phyloP scores from a whole-genome alignment of 768 basidiomycete genomes.

The Lyophyllum semitale region DNA sequence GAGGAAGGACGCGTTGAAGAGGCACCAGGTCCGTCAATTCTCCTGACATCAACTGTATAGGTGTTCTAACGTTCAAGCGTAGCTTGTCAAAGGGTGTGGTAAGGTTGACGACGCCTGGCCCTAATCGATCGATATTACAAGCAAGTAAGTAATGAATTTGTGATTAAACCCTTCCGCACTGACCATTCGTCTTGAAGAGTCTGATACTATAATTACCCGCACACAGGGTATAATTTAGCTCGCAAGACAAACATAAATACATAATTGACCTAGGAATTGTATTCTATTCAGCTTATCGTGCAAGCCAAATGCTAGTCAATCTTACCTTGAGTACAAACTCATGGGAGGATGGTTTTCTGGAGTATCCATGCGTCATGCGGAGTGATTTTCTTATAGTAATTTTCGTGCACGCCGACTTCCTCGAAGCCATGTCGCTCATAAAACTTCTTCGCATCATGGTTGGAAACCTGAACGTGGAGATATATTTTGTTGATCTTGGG shows the following conservation, averaged over 20 bases:
- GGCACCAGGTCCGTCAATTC: constrained; percentile 66
- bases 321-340: constrained; percentile 7
- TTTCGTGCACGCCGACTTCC: constrained; percentile 62
- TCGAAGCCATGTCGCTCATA: constrained; percentile 84
- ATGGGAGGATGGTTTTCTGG: constrained; percentile 54
- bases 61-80: constrained; percentile 19
- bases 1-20: constrained; percentile 82
- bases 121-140: constrained; percentile 15
- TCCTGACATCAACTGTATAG: neutral
- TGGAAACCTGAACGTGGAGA: constrained; percentile 87
- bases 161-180: neutral
- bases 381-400: constrained; percentile 88
- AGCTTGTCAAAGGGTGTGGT: constrained; percentile 82
- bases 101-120: constrained; percentile 59
- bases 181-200: constrained; percentile 6
- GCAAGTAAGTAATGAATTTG: constrained; percentile 3
- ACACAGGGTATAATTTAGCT: constrained; percentile 16
- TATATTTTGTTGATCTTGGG: constrained; percentile 71
- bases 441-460: constrained; percentile 73
- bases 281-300: neutral
- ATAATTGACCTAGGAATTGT: constrained; percentile 3
- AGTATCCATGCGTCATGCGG: constrained; percentile 89
- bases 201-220: constrained; percentile 10
- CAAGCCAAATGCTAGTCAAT: neutral
- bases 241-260: constrained; percentile 7